Conservation (phyloP, 768 basidiomycete genomes). For the Phanerochaete carnosa region DNA sequence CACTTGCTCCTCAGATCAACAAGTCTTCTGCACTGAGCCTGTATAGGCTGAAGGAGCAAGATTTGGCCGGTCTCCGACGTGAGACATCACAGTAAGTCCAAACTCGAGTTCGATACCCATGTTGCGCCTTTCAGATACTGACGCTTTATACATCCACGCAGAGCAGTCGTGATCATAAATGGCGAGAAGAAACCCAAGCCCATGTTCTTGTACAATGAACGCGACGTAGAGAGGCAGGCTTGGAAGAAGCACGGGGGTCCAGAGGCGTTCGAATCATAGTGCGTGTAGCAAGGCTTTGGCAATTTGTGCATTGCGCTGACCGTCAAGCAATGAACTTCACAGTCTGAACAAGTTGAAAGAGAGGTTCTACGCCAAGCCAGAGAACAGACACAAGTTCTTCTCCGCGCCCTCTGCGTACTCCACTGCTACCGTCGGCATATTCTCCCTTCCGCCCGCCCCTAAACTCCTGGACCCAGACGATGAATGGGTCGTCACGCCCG, state of each 20-base stretch:
- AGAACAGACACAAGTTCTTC: background rate
- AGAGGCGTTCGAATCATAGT: background rate
- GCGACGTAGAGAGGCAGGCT: background rate
- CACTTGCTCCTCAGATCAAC: background rate
- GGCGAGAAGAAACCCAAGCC: background rate
- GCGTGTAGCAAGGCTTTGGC: background rate
- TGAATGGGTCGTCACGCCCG: background rate
- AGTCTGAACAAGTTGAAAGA: background rate
- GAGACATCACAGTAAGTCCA: background rate
- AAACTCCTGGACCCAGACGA: background rate
- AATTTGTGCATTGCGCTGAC: too few relatives aligned
- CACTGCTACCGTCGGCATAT: background rate
- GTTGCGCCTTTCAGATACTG: background rate
- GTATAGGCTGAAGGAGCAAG: background rate
- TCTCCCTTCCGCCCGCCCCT: background rate
- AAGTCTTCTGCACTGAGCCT: background rate
- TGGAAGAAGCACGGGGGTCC: background rate
- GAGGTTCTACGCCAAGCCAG: background rate
- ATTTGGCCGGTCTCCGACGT: background rate
- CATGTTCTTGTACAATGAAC: background rate
- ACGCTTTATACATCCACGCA: background rate
- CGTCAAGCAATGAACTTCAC: too few relatives aligned
- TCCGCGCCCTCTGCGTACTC: background rate
- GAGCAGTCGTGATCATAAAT: background rate
- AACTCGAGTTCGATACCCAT: too few relatives aligned